phyloP scores from a whole-genome alignment of 306 rosid species.

The Acacia melanoxylon region DNA sequence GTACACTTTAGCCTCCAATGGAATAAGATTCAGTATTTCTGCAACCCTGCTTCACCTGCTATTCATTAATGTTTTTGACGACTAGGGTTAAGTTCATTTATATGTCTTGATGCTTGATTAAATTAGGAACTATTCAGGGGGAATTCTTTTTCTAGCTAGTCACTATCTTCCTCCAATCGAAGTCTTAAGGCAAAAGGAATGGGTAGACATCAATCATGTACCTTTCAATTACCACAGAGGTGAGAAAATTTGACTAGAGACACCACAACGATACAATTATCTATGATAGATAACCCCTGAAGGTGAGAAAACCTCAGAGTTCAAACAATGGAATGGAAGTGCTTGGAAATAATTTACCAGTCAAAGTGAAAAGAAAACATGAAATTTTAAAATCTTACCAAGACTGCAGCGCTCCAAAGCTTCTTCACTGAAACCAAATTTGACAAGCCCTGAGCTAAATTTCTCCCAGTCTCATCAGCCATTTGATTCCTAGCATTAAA shows the following conservation, averaged over 20 bases:
- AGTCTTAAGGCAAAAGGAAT: background rate
- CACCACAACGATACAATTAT: background rate
- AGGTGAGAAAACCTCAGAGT: background rate
- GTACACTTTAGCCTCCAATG: too few relatives aligned
- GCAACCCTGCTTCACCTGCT: background rate
- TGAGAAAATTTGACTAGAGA: background rate
- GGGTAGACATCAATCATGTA: background rate
- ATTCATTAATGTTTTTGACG: background rate
- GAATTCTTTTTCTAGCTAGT: background rate
- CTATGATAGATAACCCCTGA: background rate
- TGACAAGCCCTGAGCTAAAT: constrained; percentile 55
- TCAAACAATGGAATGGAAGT: background rate
- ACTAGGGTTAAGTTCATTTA: background rate
- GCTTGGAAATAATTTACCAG: background rate
- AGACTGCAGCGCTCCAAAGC: constrained; percentile 68
- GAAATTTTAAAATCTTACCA: constrained; percentile 50
- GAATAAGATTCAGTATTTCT: too few relatives aligned
- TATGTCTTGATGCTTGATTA: background rate
- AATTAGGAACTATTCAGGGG: background rate
- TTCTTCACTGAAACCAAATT: constrained; percentile 56
- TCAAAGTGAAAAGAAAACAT: background rate
- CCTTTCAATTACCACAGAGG: background rate
- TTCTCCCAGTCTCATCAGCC: constrained; percentile 45
- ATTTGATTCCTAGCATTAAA: constrained; percentile 56
- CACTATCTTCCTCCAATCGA: background rate